Conservation (phyloP, 2,329 filamentous ascomycete species). For the Cordyceps tenuipes region DNA sequence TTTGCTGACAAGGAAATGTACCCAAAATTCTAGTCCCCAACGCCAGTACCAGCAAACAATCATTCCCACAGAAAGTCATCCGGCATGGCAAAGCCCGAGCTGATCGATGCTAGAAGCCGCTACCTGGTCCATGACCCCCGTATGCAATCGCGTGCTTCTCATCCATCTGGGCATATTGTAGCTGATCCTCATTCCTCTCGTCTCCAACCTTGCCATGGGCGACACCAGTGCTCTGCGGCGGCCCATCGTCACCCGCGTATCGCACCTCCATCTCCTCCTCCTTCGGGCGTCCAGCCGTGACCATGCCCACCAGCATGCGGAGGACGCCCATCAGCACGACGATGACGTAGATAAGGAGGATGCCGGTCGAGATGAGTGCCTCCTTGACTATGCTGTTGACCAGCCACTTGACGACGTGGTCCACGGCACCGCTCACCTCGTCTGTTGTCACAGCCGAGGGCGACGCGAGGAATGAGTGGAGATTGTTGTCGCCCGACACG, state of each 20-base stretch:
- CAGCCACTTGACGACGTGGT: conserved; percentile 60
- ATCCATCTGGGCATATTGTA: conserved; percentile 21
- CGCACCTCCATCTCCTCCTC: conserved; percentile 44
- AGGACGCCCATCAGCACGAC: conserved; percentile 67
- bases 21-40: neutral
- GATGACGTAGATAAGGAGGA: conserved; percentile 71
- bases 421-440: conserved; percentile 70
- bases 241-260: conserved; percentile 24
- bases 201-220: conserved; percentile 15
- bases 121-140: conserved; percentile 24
- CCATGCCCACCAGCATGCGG: conserved; percentile 55
- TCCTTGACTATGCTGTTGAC: conserved; percentile 63
- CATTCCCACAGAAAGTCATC: neutral
- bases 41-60: neutral
- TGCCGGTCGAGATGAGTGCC: conserved; percentile 65
- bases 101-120: neutral
- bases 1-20: neutral
- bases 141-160: conserved; percentile 27
- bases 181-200: conserved; percentile 21
- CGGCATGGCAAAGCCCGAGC: neutral
- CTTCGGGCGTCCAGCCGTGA: conserved; percentile 43
- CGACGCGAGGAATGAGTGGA: conserved; percentile 67
- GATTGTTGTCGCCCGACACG: conserved; percentile 47
- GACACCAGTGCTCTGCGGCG: conserved; percentile 16
- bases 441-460: conserved; percentile 67